These are phyloP conservation scores for Rhodotorula taiwanensis DNA, from an alignment of 768 basidiomycete species.

Conservation along the genomic window DNA sequence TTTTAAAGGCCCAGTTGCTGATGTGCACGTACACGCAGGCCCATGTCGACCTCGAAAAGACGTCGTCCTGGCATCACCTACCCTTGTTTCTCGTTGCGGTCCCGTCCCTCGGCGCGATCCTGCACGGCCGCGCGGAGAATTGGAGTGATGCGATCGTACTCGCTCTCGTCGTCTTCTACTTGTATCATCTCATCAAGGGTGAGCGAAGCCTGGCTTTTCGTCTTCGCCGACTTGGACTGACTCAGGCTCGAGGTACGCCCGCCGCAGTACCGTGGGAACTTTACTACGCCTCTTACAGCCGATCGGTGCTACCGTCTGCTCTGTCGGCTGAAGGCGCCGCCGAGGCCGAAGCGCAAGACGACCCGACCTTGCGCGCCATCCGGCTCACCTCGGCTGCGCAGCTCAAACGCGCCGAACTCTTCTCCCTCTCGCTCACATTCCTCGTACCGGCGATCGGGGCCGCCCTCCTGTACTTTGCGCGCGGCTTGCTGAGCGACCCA, in stretches of 20 bases:
- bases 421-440: constrained; percentile 35
- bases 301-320: constrained; percentile 30
- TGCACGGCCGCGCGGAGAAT: constrained; percentile 40
- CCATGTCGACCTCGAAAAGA: background rate
- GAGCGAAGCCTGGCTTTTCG: background rate
- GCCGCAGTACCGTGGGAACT: constrained; percentile 42
- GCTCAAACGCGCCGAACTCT: constrained; percentile 35
- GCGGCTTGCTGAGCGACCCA: constrained; percentile 34
- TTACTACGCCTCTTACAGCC: constrained; percentile 39
- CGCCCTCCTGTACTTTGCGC: constrained; percentile 28
- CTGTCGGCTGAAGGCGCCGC: background rate
- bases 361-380: background rate
- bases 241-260: background rate
- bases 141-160: constrained; percentile 41
- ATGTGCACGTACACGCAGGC: background rate
- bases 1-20: too few relatives aligned
- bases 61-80: constrained; percentile 36
- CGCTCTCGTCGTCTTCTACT: constrained; percentile 40
- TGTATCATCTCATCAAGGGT: constrained; percentile 42
- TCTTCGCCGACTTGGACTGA: too few relatives aligned
- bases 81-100: constrained; percentile 41
- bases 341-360: constrained; percentile 4
- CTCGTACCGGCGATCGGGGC: constrained; percentile 36
- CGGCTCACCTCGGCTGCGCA: constrained; percentile 19
- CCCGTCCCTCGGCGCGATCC: constrained; percentile 38